Percentiles rank a stretch among this genome's conserved stretches.
phyloP scores from a whole-genome alignment of 495 filamentous ascomycete species.

The Pyrenopolyporus hunteri region DNA sequence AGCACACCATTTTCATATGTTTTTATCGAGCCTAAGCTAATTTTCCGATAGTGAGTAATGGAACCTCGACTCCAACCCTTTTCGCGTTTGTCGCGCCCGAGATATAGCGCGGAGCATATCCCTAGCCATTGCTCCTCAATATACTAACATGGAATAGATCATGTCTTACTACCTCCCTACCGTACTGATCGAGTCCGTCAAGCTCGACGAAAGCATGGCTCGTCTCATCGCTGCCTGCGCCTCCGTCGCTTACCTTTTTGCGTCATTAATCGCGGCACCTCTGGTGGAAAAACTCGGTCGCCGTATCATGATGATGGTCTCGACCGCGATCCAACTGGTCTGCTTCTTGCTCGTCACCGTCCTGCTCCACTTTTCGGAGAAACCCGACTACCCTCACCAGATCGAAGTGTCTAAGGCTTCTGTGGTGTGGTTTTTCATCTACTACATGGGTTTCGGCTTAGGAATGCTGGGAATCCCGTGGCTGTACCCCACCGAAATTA shows the following conservation, averaged over 20 bases:
- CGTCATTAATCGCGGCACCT: slow-evolving; percentile 56
- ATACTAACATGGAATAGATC: slow-evolving; percentile 30
- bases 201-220: slow-evolving; percentile 42
- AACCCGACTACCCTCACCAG: slow-evolving; percentile 36
- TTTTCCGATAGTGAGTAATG: slow-evolving; percentile 44
- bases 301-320: slow-evolving; percentile 64
- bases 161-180: slow-evolving; percentile 53
- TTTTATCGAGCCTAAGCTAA: slow-evolving; percentile 34
- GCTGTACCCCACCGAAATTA: slow-evolving; percentile 71
- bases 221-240: slow-evolving; percentile 44
- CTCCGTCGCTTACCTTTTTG: slow-evolving; percentile 46
- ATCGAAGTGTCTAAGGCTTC: slow-evolving; percentile 49
- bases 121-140: too few species aligned
- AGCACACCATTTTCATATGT: neutral
- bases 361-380: slow-evolving; percentile 54
- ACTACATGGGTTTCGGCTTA: slow-evolving; percentile 57
- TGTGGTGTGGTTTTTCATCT: slow-evolving; percentile 62
- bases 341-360: slow-evolving; percentile 66
- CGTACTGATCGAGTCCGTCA: slow-evolving; percentile 51
- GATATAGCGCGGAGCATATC: too few species aligned
- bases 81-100: too few species aligned
- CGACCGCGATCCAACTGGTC: slow-evolving; percentile 57
- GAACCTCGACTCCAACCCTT: slow-evolving; percentile 11
- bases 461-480: slow-evolving; percentile 64
- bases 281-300: slow-evolving; percentile 62